Conservation (phyloP, 2,329 filamentous ascomycete species). For the Xylariaceae sp. region DNA sequence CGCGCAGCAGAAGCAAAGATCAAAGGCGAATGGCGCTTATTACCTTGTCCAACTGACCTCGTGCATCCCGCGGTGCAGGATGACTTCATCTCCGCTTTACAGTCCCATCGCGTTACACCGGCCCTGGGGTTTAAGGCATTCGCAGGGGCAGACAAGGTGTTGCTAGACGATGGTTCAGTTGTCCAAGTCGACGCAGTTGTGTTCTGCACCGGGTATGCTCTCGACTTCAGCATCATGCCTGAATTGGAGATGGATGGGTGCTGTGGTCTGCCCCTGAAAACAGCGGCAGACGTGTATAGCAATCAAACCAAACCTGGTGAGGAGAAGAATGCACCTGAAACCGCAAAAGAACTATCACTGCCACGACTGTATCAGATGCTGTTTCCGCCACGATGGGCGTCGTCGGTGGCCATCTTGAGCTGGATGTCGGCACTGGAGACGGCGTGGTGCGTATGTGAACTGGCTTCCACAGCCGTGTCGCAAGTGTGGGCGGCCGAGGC, state of each 20-base stretch:
- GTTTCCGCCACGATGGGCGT: conserved; percentile 21
- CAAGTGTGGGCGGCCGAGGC: conserved; percentile 22
- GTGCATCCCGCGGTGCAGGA: conserved; percentile 20
- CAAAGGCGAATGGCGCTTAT: conserved; percentile 17
- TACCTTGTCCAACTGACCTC: conserved; percentile 16
- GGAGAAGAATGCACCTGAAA: background rate
- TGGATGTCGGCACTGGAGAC: conserved; percentile 20
- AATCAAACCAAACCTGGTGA: background rate
- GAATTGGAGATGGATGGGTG: conserved; percentile 22
- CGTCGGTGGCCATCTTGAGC: conserved; percentile 20
- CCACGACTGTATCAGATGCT: conserved; percentile 22
- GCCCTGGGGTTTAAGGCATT: conserved; percentile 20
- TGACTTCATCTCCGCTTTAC: conserved; percentile 19
- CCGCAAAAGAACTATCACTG: conserved; percentile 9
- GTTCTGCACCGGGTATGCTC: conserved; percentile 21
- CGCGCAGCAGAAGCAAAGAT: conserved; percentile 8
- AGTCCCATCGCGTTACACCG: conserved; percentile 10
- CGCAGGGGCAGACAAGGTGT: conserved; percentile 9
- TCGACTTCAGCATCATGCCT: conserved; percentile 21
- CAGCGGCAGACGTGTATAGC: conserved; percentile 1
- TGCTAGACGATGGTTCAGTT: conserved; percentile 13
- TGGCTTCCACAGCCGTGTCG: conserved; percentile 38
- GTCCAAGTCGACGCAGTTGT: conserved; percentile 20
- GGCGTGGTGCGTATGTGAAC: conserved; percentile 21
- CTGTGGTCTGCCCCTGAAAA: conserved; percentile 10